Evolutionary conservation across 441 rosid genomes (phyloP), one percentile per base, ranked within the genome.

Genomic region (Capsella rubella): DNA sequence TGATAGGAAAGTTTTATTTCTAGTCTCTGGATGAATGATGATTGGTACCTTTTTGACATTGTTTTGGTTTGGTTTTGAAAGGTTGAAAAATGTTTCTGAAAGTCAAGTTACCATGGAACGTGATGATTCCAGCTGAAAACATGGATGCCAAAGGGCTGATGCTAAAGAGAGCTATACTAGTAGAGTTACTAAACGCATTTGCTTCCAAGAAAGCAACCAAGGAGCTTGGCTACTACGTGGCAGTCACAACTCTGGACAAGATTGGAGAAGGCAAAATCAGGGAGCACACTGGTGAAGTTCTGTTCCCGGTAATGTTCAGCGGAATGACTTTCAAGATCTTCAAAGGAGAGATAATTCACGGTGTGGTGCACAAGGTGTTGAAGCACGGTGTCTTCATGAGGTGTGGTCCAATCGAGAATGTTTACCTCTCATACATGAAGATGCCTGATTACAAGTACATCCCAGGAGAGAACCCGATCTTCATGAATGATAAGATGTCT

Each of bases 321-420:
- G 91, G 82, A 14, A 60, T 94, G 21, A 89, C 97, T 57, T 94
- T 90, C 87, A 94, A 89, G 84, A 79, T 90, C 61, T 89, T 87
- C 79, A 78, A 79, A 67, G 99, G 97, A 32, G 97, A 90, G 85
- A 77, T 92, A 35, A 61, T 92, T 37, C 81, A 87, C 1, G 98
- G 95, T 11, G 79, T 73, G 4, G 96, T 87, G 5, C 89, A 87
- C 88, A 88, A 84, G 75, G 89, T 90, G 64, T 76, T 90, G 64
- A 90, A 88, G 83, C 93, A 92, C 28, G 97, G 97, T 21, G 96
- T 87, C 47, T 85, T 94, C 81, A 13, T 94, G 82, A 86, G 80
- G 76, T 87, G 96, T 32, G 97, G 97, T 21, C 97, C 92, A 0
- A 72, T 87, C 0, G 86, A 87, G 54, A 80, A 79, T 14, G 49